phyloP scores from a whole-genome alignment of 2,329 filamentous ascomycete genomes.

The Clonostachys sp. region DNA sequence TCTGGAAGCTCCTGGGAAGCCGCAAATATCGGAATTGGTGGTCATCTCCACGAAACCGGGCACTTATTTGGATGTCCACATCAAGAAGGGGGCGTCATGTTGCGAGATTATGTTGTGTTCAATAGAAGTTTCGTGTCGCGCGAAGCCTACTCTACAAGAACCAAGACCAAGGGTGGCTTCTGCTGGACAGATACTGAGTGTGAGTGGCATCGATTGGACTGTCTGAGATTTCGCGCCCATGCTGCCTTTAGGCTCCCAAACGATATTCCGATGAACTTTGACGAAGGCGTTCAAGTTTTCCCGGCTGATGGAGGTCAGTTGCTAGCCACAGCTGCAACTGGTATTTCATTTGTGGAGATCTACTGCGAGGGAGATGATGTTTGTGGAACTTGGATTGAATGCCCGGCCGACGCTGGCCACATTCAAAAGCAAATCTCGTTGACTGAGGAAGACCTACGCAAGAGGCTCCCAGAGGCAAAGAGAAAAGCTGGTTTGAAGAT shows the following conservation, averaged over 20 bases:
- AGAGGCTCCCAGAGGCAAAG: slow-evolving; percentile 66
- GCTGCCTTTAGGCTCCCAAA: slow-evolving; percentile 83
- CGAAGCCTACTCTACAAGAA: slow-evolving; percentile 84
- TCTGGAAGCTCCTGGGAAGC: slow-evolving; percentile 91
- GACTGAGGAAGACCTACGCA: slow-evolving; percentile 70
- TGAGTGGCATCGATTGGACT: slow-evolving; percentile 85
- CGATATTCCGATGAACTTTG: slow-evolving; percentile 60
- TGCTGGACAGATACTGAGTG: slow-evolving; percentile 79
- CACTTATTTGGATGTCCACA: slow-evolving; percentile 88
- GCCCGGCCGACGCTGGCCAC: slow-evolving; percentile 45
- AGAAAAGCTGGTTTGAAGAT: slow-evolving; percentile 68
- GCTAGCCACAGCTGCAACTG: slow-evolving; percentile 72
- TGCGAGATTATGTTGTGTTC: slow-evolving; percentile 78
- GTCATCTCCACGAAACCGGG: slow-evolving; percentile 86
- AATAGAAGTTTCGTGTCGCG: slow-evolving; percentile 78
- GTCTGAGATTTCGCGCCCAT: slow-evolving; percentile 83
- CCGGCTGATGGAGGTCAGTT: slow-evolving; percentile 74
- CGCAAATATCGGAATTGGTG: slow-evolving; percentile 90
- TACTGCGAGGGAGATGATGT: slow-evolving; percentile 75
- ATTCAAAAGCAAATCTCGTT: slow-evolving; percentile 58
- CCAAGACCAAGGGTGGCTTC: slow-evolving; percentile 74
- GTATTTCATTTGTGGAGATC: slow-evolving; percentile 82
- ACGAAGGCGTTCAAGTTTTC: slow-evolving; percentile 82
- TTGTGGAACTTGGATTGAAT: slow-evolving; percentile 81
- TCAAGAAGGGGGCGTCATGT: slow-evolving; percentile 88